phyloP scores from a whole-genome alignment of 805 yeast species.

The Brettanomyces anomalus region DNA sequence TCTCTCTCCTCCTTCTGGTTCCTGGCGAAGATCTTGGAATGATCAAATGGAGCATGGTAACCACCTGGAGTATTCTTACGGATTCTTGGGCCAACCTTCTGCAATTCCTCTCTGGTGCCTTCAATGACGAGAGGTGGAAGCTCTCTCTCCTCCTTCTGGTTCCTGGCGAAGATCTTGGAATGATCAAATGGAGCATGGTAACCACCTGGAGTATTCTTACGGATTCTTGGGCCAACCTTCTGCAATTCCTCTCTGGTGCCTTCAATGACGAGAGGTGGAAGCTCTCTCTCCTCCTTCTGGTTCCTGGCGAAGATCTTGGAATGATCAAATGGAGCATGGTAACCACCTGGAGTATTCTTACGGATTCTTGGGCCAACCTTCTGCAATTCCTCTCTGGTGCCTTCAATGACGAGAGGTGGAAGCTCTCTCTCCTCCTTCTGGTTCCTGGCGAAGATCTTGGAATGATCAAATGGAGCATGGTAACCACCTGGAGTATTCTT shows the following conservation, averaged over 20 bases:
- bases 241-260: slow-evolving; percentile 33
- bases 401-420: slow-evolving; percentile 10
- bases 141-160: background rate
- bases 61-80: slow-evolving; percentile 62
- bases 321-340: slow-evolving; percentile 16
- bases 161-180: background rate
- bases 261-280: slow-evolving; percentile 6
- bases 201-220: slow-evolving; percentile 60
- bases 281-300: background rate
- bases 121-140: slow-evolving; percentile 4
- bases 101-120: slow-evolving; percentile 30
- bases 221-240: slow-evolving; percentile 61
- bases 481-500: slow-evolving; percentile 60
- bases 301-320: background rate
- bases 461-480: slow-evolving; percentile 6
- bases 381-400: slow-evolving; percentile 32
- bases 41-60: slow-evolving; percentile 22
- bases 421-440: background rate
- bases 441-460: no score
- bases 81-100: slow-evolving; percentile 62
- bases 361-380: slow-evolving; percentile 67
- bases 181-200: slow-evolving; percentile 23
- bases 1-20: no score
- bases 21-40: no score
- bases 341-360: slow-evolving; percentile 57